phyloP scores from a whole-genome alignment of 495 filamentous ascomycete species.

The Rhizodiscina lignyota region DNA sequence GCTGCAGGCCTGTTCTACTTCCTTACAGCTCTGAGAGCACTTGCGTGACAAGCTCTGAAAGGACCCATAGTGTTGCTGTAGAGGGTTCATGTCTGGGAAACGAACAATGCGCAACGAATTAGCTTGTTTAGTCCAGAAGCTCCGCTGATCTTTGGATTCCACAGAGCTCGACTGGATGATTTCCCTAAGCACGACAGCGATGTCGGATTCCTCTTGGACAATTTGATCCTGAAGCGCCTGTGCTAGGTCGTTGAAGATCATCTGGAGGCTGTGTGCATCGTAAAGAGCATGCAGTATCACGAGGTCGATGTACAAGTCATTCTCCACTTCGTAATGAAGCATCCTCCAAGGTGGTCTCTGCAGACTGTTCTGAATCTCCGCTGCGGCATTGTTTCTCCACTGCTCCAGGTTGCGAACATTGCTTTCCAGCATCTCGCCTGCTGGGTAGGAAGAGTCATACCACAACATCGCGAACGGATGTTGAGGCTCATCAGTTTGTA shows the following conservation, averaged over 20 bases:
- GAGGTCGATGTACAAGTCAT: constrained; percentile 24
- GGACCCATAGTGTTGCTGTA: too few relatives aligned
- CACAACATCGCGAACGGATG: constrained; percentile 52
- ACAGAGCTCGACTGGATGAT: constrained; percentile 30
- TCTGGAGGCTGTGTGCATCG: constrained; percentile 51
- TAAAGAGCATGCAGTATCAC: constrained; percentile 61
- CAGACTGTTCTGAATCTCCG: constrained; percentile 17
- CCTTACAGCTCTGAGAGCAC: too few relatives aligned
- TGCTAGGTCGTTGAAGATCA: constrained; percentile 39
- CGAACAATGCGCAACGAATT: constrained; percentile 35
- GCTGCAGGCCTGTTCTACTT: constrained; percentile 38
- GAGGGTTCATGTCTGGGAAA: constrained; percentile 57
- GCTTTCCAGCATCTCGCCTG: too few relatives aligned
- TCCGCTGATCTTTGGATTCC: background rate
- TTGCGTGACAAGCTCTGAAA: too few relatives aligned
- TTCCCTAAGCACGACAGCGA: constrained; percentile 17
- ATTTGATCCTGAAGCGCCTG: constrained; percentile 18
- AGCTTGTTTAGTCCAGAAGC: constrained; percentile 45
- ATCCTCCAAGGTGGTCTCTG: constrained; percentile 34
- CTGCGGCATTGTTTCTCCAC: constrained; percentile 3
- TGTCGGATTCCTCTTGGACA: constrained; percentile 10
- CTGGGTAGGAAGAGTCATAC: constrained; percentile 19
- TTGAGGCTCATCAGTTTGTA: constrained; percentile 12
- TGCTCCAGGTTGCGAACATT: too few relatives aligned
- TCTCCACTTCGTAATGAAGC: constrained; percentile 13